A percentile compares a stretch with the other conserved stretches of the same genome.
Evolutionary conservation across 169 alveolate genomes (phyloP).

Genomic region (Plasmodium fragile): DNA sequence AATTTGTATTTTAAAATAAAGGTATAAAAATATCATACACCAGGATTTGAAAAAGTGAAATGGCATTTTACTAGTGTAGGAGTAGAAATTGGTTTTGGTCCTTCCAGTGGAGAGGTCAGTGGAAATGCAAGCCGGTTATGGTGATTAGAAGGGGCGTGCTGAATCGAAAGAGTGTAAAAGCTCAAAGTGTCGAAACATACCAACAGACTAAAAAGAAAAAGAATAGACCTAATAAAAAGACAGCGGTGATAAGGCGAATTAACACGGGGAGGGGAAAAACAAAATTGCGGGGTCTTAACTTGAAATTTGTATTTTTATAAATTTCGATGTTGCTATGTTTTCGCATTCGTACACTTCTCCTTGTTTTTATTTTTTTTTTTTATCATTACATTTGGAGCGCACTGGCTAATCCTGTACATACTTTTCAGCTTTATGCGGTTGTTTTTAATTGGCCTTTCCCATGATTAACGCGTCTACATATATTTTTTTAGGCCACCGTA

Average conservation of each 20-base stretch:
- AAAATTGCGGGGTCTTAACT: not conserved
- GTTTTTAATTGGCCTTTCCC: not conserved
- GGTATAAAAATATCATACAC: conserved; percentile 15
- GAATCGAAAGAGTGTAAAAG: not conserved
- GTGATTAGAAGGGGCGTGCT: not conserved
- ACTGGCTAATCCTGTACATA: not conserved
- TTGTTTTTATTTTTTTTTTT: not conserved
- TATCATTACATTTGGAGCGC: not conserved
- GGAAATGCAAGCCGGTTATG: not conserved
- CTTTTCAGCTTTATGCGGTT: not conserved
- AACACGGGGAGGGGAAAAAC: not conserved
- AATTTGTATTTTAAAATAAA: conserved; percentile 28
- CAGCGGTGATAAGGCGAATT: not conserved
- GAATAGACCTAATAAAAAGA: not conserved
- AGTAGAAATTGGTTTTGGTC: not conserved
- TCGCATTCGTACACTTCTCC: not conserved
- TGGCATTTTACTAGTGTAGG: conserved; percentile 37
- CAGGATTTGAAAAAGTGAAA: conserved; percentile 32
- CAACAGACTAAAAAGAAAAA: not conserved
- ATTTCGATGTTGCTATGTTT: not conserved
- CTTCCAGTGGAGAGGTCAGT: conserved; percentile 4
- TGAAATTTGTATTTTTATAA: not conserved
- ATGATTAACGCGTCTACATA: not conserved
- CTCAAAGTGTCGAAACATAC: not conserved
- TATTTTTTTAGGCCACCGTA: not conserved